These are phyloP conservation scores for Lodderomyces pseudojiufengensis DNA, from an alignment of 1,139 yeast species.

Conservation along the genomic window DNA sequence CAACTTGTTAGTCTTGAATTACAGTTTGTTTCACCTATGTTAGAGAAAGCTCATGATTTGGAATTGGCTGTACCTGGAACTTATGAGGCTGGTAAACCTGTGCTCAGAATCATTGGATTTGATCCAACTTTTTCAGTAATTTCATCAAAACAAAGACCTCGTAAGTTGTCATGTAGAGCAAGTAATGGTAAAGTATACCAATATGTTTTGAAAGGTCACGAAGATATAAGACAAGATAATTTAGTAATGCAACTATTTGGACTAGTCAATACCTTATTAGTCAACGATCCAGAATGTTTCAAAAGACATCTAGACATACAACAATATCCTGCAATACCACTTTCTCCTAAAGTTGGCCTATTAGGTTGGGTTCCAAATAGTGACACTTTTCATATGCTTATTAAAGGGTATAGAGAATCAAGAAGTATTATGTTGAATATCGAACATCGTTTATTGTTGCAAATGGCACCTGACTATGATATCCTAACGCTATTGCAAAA, in stretches of 20 bases:
- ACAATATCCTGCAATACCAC: constrained; percentile 86
- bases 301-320: constrained; percentile 93
- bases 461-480: constrained; percentile 98
- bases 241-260: constrained; percentile 98
- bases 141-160: constrained; percentile 93
- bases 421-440: constrained; percentile 85
- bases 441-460: constrained; percentile 93
- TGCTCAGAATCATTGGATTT: constrained; percentile 66
- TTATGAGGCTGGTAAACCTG: constrained; percentile 78
- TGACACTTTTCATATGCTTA: constrained; percentile 92
- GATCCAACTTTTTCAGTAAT: constrained; percentile 87
- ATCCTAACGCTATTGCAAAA: constrained; percentile 82
- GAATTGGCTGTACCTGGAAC: constrained; percentile 95
- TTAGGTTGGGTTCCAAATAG: constrained; percentile 97
- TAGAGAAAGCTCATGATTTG: constrained; percentile 72
- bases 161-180: constrained; percentile 75
- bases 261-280: constrained; percentile 81
- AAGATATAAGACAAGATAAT: constrained; percentile 96
- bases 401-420: constrained; percentile 88
- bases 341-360: constrained; percentile 95
- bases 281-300: constrained; percentile 92
- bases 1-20: constrained; percentile 82
- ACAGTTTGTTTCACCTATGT: constrained; percentile 89
- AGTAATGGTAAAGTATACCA: constrained; percentile 89
- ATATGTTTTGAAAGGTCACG: constrained; percentile 88